Evolutionary conservation across 1,284 basidiomycete genomes (phyloP), one percentile per base, ranked within the genome.

Genomic region (Ustilago loliicola): DNA sequence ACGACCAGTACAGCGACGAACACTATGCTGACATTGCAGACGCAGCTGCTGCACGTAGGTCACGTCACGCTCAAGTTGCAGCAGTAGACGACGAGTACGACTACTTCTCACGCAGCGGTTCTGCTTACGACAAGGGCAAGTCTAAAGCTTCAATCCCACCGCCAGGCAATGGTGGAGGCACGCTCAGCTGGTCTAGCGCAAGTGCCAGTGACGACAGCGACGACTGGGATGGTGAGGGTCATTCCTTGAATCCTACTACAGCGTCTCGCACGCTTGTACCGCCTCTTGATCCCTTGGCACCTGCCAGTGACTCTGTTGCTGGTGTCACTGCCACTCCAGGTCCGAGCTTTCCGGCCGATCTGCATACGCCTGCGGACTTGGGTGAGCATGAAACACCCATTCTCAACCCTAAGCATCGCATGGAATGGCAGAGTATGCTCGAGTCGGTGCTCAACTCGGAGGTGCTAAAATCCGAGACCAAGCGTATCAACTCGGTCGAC

Each of bases 401-500:
- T 50, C 58, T 81, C 48, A 68, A 80, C 34, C 76, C 78, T 15
- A 66, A 72, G 55, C 80, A 83, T 63, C 80, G 85, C 40, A 70
- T 85, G 57, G 85, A 86, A 72, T 86, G 85, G 85, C 84, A 86
- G 64, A 85, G 79, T 52, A 86, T 86, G 85, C 83, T 85, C 68
- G 75, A 73, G 40, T 85, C 84, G 23, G 82, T 85, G 21, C 80
- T 86, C 42, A 80, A 80, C 30, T 84, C 82, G 7, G 85, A 86
- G 54, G 85, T 86, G 15, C 79, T 86, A 32, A 77, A 81, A 45
- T 80, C 79, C n/a, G 85, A 86, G 64, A 85, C 85, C 53, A 83
- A 84, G 60, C 78, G 85, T 30, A 86, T 86, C 75, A 79, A 88
- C 89, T 86, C 78, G 11, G 86, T 81, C 55, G 86, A 86, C 40